These are phyloP conservation scores for Pseudopithomyces chartarum DNA, from an alignment of 2,329 filamentous ascomycete species.

Conservation along the genomic window DNA sequence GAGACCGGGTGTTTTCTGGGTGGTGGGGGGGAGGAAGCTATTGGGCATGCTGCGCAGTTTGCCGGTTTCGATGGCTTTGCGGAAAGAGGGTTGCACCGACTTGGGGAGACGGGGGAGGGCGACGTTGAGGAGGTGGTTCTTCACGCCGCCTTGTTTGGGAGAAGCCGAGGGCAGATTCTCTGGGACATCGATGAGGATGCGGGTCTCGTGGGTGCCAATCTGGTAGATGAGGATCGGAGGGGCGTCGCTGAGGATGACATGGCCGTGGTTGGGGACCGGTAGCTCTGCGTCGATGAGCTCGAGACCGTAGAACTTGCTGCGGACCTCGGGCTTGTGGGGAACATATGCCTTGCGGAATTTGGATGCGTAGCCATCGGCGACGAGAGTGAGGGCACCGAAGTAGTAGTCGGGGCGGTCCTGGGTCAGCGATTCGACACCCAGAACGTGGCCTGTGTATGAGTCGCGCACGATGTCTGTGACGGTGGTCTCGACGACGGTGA, in stretches of 20 bases:
- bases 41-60: conserved; percentile 93
- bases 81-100: conserved; percentile 73
- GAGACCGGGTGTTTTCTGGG: conserved; percentile 72
- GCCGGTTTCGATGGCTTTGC: conserved; percentile 74
- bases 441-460: conserved; percentile 69
- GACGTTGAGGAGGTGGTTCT: conserved; percentile 78
- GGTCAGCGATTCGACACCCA: conserved; percentile 81
- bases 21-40: conserved; percentile 83
- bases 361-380: conserved; percentile 90
- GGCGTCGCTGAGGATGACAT: conserved; percentile 81
- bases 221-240: conserved; percentile 91
- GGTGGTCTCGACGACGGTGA: conserved; percentile 89
- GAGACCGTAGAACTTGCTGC: conserved; percentile 90
- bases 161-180: conserved; percentile 75
- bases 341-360: conserved; percentile 86
- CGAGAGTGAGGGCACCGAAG: conserved; percentile 85
- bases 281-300: conserved; percentile 88
- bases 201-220: conserved; percentile 93
- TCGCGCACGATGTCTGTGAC: conserved; percentile 76
- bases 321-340: conserved; percentile 67
- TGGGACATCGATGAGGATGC: conserved; percentile 87
- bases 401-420: conserved; percentile 70
- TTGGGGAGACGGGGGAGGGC: conserved; percentile 79
- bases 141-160: conserved; percentile 77
- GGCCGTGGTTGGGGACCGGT: conserved; percentile 75